Percentiles rank a stretch among this genome's conserved stretches.
phyloP scores from a whole-genome alignment of 352 stramenopile genomes.

The Phytophthora brassicae region DNA sequence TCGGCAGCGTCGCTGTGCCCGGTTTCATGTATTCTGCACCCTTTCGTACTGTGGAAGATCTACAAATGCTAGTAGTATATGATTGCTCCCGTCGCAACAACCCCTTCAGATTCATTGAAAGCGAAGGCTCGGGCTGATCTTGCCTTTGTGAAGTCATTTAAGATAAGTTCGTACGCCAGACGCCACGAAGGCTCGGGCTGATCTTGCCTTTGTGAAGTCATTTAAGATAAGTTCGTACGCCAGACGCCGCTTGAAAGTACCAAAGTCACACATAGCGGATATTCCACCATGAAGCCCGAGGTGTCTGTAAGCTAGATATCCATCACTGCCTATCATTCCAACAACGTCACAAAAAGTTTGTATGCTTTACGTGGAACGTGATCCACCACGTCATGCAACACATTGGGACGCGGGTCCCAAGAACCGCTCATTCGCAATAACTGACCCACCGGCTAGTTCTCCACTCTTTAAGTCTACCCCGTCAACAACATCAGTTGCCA shows the following conservation, averaged over 20 bases:
- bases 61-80: neutral
- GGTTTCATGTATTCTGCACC: neutral
- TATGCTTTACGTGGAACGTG: neutral
- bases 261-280: neutral
- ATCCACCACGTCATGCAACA: neutral
- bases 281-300: neutral
- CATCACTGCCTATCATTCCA: neutral
- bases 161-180: neutral
- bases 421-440: neutral
- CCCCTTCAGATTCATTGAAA: neutral
- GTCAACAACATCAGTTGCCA: neutral
- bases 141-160: neutral
- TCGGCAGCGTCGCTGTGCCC: neutral
- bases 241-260: neutral
- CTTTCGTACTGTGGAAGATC: neutral
- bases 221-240: neutral
- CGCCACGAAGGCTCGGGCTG: neutral
- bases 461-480: neutral
- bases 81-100: neutral
- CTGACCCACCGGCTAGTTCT: neutral
- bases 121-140: neutral
- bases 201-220: neutral
- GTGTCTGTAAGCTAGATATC: neutral
- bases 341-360: neutral
- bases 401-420: neutral